Conservation (phyloP, 305 asterid genomes). For the Fraxinus xanthoxyloides region DNA sequence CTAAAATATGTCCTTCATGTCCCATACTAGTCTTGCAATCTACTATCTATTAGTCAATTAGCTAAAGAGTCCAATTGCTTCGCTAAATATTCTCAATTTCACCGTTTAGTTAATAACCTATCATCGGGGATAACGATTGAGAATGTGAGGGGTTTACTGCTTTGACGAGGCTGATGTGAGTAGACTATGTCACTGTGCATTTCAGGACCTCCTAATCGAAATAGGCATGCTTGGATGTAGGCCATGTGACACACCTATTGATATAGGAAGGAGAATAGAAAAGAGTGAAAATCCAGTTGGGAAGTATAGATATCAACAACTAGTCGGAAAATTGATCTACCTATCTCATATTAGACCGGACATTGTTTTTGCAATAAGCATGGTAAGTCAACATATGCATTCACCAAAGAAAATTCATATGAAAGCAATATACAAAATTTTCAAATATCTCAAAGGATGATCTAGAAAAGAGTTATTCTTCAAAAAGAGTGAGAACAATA, state of each 20-base stretch:
- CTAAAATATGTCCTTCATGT: neutral
- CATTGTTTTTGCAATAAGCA: neutral
- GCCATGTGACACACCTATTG: neutral
- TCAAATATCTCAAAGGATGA: too few relatives aligned
- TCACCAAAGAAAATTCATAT: neutral
- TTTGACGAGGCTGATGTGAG: neutral
- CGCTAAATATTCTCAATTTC: neutral
- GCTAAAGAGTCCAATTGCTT: neutral
- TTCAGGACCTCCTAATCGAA: neutral
- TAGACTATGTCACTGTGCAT: neutral
- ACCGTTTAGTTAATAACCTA: neutral
- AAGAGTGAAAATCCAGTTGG: neutral
- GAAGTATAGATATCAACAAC: neutral
- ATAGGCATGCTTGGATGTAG: neutral
- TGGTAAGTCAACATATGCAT: neutral
- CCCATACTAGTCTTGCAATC: neutral
- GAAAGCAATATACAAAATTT: too few relatives aligned
- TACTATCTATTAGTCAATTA: neutral
- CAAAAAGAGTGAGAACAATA: too few relatives aligned
- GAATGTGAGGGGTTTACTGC: neutral
- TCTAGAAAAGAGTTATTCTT: too few relatives aligned
- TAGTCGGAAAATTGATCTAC: neutral
- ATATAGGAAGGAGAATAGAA: neutral
- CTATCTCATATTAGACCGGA: neutral
- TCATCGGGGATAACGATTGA: neutral